phyloP scores from a whole-genome alignment of 305 asterid species.

The Caryopteris hybrid region DNA sequence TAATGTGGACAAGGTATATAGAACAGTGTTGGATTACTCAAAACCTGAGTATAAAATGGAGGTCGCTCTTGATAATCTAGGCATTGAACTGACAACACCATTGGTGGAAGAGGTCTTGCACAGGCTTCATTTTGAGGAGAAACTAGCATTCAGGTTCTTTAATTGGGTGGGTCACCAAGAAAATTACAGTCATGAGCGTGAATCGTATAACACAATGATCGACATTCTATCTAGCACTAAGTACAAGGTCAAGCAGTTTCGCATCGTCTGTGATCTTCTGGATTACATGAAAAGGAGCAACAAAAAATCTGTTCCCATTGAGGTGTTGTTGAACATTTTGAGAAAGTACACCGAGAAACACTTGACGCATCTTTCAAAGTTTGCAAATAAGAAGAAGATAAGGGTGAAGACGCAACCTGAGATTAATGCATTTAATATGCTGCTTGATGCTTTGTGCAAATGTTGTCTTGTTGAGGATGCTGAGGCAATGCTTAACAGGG shows the following conservation, averaged over 20 bases:
- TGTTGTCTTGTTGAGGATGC: conserved; percentile 85
- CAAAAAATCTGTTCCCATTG: conserved; percentile 61
- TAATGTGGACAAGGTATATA: conserved; percentile 45
- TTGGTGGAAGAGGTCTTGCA: conserved; percentile 63
- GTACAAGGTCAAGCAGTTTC: conserved; percentile 77
- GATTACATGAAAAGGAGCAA: conserved; percentile 75
- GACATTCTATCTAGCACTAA: conserved; percentile 77
- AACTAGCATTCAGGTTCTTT: conserved; percentile 83
- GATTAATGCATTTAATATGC: conserved; percentile 64
- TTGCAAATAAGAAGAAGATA: conserved; percentile 78
- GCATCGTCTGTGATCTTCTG: conserved; percentile 73
- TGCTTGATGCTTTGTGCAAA: conserved; percentile 82
- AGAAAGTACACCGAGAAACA: conserved; percentile 71
- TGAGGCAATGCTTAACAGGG: conserved; percentile 58
- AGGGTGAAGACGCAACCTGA: conserved; percentile 88
- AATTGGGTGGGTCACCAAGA: conserved; percentile 78
- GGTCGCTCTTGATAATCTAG: conserved; percentile 55
- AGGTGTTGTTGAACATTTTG: conserved; percentile 53
- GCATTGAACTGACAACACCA: conserved; percentile 58
- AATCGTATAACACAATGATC: conserved; percentile 69
- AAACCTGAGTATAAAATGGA: conserved; percentile 75
- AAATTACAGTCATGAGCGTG: conserved; percentile 65
- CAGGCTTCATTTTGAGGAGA: conserved; percentile 71
- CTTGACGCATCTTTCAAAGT: conserved; percentile 79
- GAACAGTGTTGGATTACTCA: conserved; percentile 52